Percentiles rank a stretch among this genome's conserved stretches.
phyloP scores from a whole-genome alignment of 257 asterid species.

The Fraxinus americana region DNA sequence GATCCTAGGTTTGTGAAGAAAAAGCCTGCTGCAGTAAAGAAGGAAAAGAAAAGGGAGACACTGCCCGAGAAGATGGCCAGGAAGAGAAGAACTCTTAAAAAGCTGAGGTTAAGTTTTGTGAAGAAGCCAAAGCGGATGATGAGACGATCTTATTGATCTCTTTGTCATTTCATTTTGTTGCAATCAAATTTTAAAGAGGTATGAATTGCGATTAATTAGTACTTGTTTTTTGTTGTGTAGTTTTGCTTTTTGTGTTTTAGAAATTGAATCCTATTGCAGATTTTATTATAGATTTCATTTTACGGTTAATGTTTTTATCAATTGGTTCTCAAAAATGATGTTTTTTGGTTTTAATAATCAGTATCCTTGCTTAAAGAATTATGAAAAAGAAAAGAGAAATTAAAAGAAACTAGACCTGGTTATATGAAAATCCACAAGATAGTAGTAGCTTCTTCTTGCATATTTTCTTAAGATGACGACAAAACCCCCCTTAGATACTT shows the following conservation, averaged over 20 bases:
- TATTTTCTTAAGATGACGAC: not conserved
- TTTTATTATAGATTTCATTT: not conserved
- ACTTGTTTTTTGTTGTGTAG: not conserved
- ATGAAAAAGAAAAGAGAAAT: not conserved
- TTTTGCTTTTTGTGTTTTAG: slow-evolving; percentile 9
- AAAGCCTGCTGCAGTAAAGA: slow-evolving; percentile 58
- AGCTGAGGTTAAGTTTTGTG: slow-evolving; percentile 76
- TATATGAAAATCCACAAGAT: not conserved
- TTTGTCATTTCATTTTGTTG: slow-evolving; percentile 14
- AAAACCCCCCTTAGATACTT: not conserved
- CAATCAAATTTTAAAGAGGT: slow-evolving; percentile 26
- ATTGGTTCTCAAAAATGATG: not conserved
- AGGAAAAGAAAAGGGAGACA: slow-evolving; percentile 86
- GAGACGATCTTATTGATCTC: slow-evolving; percentile 57
- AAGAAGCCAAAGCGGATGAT: slow-evolving; percentile 76
- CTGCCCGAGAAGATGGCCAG: slow-evolving; percentile 96
- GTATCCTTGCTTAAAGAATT: not conserved
- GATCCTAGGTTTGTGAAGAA: slow-evolving; percentile 77
- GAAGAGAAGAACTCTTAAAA: slow-evolving; percentile 75
- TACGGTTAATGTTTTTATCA: slow-evolving; percentile 7
- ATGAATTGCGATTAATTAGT: not conserved
- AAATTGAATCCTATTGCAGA: slow-evolving; percentile 15
- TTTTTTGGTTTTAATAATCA: not conserved
- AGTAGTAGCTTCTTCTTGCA: not conserved
- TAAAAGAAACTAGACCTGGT: not conserved